These are phyloP conservation scores for Myxozyma nipponensis DNA, from an alignment of 805 yeast species.

Conservation along the genomic window DNA sequence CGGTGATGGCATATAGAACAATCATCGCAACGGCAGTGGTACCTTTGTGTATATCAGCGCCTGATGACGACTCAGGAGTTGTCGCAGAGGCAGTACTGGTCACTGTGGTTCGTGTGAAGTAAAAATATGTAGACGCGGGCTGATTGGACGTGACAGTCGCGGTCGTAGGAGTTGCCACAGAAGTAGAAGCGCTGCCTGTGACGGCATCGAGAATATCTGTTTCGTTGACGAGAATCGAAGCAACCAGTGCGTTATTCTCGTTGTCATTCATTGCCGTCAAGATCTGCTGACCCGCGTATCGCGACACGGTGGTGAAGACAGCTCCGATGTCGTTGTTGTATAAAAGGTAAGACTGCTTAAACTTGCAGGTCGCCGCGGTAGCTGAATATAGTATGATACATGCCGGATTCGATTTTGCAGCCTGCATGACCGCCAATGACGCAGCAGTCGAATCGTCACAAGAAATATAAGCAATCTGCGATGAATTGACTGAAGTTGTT, in stretches of 20 bases:
- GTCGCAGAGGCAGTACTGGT: neutral
- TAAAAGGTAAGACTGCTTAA: conserved; percentile 8
- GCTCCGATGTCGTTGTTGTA: conserved; percentile 21
- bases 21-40: conserved; percentile 35
- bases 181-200: conserved; percentile 2
- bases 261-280: conserved; percentile 4
- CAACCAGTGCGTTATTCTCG: neutral
- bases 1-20: conserved; percentile 34
- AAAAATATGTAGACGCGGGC: neutral
- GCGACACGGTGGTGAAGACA: conserved; percentile 19
- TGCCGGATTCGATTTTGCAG: conserved; percentile 8
- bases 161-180: neutral
- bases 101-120: neutral
- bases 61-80: neutral
- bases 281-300: conserved; percentile 7
- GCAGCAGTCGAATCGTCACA: conserved; percentile 19
- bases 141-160: neutral
- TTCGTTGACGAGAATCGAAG: conserved; percentile 13
- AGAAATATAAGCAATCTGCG: conserved; percentile 23
- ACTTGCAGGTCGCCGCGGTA: conserved; percentile 9
- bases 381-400: conserved; percentile 21
- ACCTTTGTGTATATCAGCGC: neutral
- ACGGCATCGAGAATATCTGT: conserved; percentile 10
- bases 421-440: conserved; percentile 14
- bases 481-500: conserved; percentile 4